These are phyloP conservation scores for Alternaria arbusti DNA, from an alignment of 2,329 filamentous ascomycete genomes.

Conservation along the genomic window DNA sequence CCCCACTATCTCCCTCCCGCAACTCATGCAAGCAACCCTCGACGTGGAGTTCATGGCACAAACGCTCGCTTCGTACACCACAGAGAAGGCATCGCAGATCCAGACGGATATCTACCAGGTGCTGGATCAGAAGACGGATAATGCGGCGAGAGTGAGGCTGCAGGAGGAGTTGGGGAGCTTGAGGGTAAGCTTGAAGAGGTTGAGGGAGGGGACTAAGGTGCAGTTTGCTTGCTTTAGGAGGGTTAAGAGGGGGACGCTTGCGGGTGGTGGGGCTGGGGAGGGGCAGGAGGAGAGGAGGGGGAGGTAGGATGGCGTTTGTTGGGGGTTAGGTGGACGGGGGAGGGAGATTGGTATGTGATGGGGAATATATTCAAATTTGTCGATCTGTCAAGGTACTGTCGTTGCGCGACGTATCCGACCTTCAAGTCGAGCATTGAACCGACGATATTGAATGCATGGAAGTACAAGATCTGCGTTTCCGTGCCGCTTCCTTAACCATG, in stretches of 20 bases:
- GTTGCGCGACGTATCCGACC: not conserved
- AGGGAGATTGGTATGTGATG: not conserved
- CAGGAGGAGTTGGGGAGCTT: conserved; percentile 91
- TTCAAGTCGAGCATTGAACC: not conserved
- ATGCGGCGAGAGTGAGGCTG: conserved; percentile 77
- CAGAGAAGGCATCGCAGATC: conserved; percentile 77
- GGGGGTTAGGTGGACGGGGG: not conserved
- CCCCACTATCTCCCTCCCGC: conserved; percentile 73
- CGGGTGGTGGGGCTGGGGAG: not conserved
- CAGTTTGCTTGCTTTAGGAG: conserved; percentile 48
- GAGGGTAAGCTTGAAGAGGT: conserved; percentile 79
- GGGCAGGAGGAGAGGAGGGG: conserved; percentile 12
- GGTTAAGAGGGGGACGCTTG: conserved; percentile 26
- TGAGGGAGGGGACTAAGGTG: conserved; percentile 46
- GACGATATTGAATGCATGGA: not conserved
- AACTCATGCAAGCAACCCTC: conserved; percentile 94
- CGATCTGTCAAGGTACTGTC: too few relatives aligned
- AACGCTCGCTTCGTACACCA: conserved; percentile 88
- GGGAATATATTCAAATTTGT: not conserved
- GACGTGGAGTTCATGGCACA: conserved; percentile 98
- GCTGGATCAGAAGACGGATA: conserved; percentile 86
- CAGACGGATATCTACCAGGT: conserved; percentile 93
- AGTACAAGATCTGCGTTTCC: not conserved
- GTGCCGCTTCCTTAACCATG: not conserved
- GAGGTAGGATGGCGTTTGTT: not conserved